phyloP scores from a whole-genome alignment of 768 basidiomycete genomes.

The Tremella yokohamensis region DNA sequence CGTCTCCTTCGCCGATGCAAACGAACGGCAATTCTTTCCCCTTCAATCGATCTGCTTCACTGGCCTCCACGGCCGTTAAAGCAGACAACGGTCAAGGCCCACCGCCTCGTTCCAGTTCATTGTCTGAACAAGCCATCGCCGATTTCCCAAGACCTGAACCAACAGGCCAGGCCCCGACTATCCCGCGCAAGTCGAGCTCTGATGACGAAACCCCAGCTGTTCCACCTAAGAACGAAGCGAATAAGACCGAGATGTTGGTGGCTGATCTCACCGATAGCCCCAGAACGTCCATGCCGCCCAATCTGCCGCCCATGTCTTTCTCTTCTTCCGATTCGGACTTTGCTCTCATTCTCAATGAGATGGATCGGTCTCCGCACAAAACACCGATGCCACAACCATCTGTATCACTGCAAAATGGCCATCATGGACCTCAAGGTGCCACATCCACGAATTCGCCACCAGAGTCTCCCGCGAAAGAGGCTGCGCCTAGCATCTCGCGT shows the following conservation, averaged over 20 bases:
- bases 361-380: slow-evolving; percentile 30
- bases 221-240: slow-evolving; percentile 4
- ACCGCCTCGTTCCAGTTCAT: slow-evolving; percentile 40
- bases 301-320: slow-evolving; percentile 84
- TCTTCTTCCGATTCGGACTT: slow-evolving; percentile 82
- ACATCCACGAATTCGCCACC: slow-evolving; percentile 1
- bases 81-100: slow-evolving; percentile 11
- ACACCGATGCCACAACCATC: not conserved
- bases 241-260: not conserved
- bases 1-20: slow-evolving; percentile 27
- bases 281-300: slow-evolving; percentile 67
- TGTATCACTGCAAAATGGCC: not conserved
- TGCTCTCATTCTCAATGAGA: slow-evolving; percentile 47
- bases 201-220: not conserved
- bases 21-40: slow-evolving; percentile 23
- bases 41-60: slow-evolving; percentile 17
- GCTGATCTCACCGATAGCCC: not conserved
- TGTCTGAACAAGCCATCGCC: slow-evolving; percentile 24
- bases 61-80: slow-evolving; percentile 4
- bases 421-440: not conserved
- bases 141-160: no score
- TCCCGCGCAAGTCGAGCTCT: slow-evolving; percentile 1
- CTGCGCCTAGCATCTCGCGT: not conserved
- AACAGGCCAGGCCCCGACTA: no score
- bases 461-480: slow-evolving; percentile 7